Base-by-base conservation (phyloP, 306 rosid species). In the Dryas alaskensis region DNA sequence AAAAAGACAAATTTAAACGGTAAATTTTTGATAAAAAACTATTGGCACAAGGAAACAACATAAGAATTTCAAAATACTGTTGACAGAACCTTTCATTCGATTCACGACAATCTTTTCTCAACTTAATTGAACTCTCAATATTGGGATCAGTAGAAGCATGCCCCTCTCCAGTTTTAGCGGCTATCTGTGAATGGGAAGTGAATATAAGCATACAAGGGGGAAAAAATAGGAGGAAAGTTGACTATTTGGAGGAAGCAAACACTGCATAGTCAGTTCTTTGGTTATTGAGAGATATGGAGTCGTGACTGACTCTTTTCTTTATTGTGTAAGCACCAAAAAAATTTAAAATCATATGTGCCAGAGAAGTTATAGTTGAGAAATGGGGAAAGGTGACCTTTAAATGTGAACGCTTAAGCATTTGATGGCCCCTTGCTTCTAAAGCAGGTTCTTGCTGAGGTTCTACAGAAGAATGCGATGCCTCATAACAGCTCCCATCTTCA, bases 51-150 rank as follows among this genome's bases (percentile, higher is more conserved):
- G 43, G 11, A 42, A 73, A 51, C 17, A 39, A 5, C 12, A 10
- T 51, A 8, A 6, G 1, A 61, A 67, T 42, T 72, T 48, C 25
- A 47, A 10, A 4, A 6, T 54, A 48, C 9, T 25, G 19, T n/a
- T 37, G 46, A 74, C 70, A 44, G 12, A 69, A 92, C 98, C 92
- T 92, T 79, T 83, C 80, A 73, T 78, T 83, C 77, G 87, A 67
- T 74, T 83, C 80, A 14, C 42, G 60, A 77, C 84, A 84, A 76
- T 84, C 88, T 60, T 84, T 76, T 79, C 76, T 81, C 83, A 80
- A 78, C 81, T 66, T 65, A 4, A 42, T 47, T 11, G 9, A 43
- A 39, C 40, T 64, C 73, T 81, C 84, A 19, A 60, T 37, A 65
- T 53, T 64, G n/a, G 25, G 75, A 74, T 79, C 81, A 11, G 72